phyloP scores from a whole-genome alignment of 768 basidiomycete genomes.

The Leccinum rimulosum region DNA sequence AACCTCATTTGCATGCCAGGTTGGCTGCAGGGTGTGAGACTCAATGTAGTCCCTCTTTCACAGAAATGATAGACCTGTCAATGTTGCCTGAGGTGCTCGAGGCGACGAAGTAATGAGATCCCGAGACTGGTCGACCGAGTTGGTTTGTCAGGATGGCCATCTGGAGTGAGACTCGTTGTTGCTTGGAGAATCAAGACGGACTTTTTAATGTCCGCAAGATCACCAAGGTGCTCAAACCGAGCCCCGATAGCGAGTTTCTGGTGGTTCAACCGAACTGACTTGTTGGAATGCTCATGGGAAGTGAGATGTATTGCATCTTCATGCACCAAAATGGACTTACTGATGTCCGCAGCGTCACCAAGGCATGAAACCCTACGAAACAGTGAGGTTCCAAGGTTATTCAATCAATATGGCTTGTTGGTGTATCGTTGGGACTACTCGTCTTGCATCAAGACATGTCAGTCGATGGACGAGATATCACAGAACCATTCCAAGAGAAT shows the following conservation, averaged over 20 bases:
- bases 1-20: background rate
- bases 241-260: background rate
- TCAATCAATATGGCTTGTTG: background rate
- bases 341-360: background rate
- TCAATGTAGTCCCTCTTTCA: background rate
- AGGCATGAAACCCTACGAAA: background rate
- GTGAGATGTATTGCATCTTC: background rate
- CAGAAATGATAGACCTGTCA: background rate
- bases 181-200: background rate
- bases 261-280: background rate
- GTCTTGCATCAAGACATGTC: background rate
- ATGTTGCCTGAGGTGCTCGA: background rate
- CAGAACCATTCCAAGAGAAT: background rate
- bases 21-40: background rate
- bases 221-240: background rate
- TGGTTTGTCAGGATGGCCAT: background rate
- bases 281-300: background rate
- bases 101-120: background rate
- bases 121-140: background rate
- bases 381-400: background rate
- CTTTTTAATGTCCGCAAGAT: background rate
- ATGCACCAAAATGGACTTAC: background rate
- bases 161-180: background rate
- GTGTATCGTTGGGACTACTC: background rate
- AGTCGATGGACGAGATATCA: background rate